Evolutionary conservation across 306 rosid species (phyloP).

Genomic region (Malus domestica): ASM211411v1 NC_041794.1:28161501-28162000

Average conservation of each 20-base stretch:
- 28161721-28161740: neutral
- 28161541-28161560: neutral
- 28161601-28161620: neutral
- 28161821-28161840: neutral
- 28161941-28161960: conserved; percentile 28
- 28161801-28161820: neutral
- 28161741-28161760: conserved; percentile 7
- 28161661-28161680: neutral
- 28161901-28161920: conserved; percentile 14
- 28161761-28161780: neutral
- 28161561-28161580: neutral
- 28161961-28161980: conserved; percentile 33
- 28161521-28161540: neutral
- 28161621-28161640: neutral
- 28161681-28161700: conserved; percentile 14
- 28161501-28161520: neutral
- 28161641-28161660: neutral
- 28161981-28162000: conserved; percentile 32
- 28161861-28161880: neutral
- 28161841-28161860: conserved; percentile 7
- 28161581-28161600: neutral
- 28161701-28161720: conserved; percentile 8
- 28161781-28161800: neutral
- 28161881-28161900: conserved; percentile 12
- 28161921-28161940: conserved; percentile 30